Base-by-base conservation (phyloP, 768 basidiomycete genomes). In the Sporobolomyces roseus region DNA sequence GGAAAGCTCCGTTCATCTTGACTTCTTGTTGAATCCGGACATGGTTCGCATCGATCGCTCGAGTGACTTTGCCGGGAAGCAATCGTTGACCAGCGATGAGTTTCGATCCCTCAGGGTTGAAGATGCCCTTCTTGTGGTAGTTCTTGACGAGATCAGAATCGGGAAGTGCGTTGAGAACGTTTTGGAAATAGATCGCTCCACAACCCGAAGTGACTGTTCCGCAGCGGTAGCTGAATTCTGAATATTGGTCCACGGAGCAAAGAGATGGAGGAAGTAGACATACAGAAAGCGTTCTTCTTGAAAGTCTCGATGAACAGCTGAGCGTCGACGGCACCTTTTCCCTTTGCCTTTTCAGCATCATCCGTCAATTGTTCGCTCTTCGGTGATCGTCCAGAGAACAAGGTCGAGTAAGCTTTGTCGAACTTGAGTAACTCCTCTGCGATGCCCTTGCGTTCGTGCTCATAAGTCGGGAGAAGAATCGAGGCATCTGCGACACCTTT, bases 1-100 rank as follows among this genome's bases (percentile, higher is more conserved):
- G 65, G 74, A 74, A 76, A 35, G 75, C 74, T 4, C 75, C 75
- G 52, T 74, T 75, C 75, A 76, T 76, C 53, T 73, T 72, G 50
- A 74, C 53, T 71, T 77, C 76, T 56, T 77, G 76, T 65, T 75
- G 74, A 35, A 77, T 71, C 25, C 76, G 59, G 13, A 77, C 72
- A 43, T 65, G 68, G 65, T 77, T 75, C 33, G 76, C 74, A 51
- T 77, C 75, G 60, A 75, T 71, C n/a, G 70, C 68, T 27, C 76
- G 62, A 14, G 73, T 74, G 19, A 73, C 66, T 48, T 72, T 74
- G 51, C 73, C 76, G 6, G 76, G 76, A 2, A 71, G 65, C n/a
- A 77, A 63, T 5, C 76, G 68, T 61, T 74, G 66, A 21, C 76
- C 76, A 7, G 65, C 54, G 38, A 62, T 65, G 62, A 73, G 68